Evolutionary conservation across 495 filamentous ascomycete species (phyloP).

Genomic region (Penicillium longicatenatum): DNA sequence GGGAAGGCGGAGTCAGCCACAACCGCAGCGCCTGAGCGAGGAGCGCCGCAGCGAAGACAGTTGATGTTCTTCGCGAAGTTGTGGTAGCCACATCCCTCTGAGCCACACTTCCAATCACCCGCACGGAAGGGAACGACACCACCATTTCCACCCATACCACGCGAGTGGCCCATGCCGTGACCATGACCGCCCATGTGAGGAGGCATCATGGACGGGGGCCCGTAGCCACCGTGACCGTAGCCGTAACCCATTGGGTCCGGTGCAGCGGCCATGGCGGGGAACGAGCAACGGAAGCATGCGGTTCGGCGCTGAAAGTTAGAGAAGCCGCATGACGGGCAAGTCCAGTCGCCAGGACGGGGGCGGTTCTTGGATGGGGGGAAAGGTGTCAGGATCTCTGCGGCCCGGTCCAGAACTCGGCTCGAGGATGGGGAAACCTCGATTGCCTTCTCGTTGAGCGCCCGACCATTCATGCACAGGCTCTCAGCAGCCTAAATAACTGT

Average conservation of each 20-base stretch:
- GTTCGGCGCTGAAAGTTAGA: slow-evolving; percentile 95
- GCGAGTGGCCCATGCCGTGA: slow-evolving; percentile 71
- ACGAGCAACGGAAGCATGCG: slow-evolving; percentile 97
- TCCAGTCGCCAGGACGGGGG: slow-evolving; percentile 96
- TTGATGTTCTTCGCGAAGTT: slow-evolving; percentile 99
- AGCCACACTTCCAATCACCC: slow-evolving; percentile 98
- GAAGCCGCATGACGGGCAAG: slow-evolving; percentile 85
- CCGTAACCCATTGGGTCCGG: slow-evolving; percentile 74
- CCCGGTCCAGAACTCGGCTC: slow-evolving; percentile 92
- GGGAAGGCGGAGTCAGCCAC: slow-evolving; percentile 93
- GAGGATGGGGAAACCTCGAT: slow-evolving; percentile 97
- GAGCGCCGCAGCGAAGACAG: slow-evolving; percentile 93
- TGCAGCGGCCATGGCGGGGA: slow-evolving; percentile 82
- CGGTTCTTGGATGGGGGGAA: slow-evolving; percentile 99
- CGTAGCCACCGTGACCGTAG: slow-evolving; percentile 77
- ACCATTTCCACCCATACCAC: slow-evolving; percentile 73
- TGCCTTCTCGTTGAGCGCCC: slow-evolving; percentile 96
- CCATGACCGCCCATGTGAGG: slow-evolving; percentile 67
- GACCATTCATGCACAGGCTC: slow-evolving; percentile 97
- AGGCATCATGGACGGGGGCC: slow-evolving; percentile 77
- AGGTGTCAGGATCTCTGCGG: slow-evolving; percentile 89
- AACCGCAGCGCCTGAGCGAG: slow-evolving; percentile 87
- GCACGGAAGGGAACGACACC: slow-evolving; percentile 96
- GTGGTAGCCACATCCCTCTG: slow-evolving; percentile 97
- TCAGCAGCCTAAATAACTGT: slow-evolving; percentile 72